Evolutionary conservation across 768 basidiomycete genomes (phyloP), one percentile per base, ranked within the genome.

Genomic region (Naganishia randhawae): DNA sequence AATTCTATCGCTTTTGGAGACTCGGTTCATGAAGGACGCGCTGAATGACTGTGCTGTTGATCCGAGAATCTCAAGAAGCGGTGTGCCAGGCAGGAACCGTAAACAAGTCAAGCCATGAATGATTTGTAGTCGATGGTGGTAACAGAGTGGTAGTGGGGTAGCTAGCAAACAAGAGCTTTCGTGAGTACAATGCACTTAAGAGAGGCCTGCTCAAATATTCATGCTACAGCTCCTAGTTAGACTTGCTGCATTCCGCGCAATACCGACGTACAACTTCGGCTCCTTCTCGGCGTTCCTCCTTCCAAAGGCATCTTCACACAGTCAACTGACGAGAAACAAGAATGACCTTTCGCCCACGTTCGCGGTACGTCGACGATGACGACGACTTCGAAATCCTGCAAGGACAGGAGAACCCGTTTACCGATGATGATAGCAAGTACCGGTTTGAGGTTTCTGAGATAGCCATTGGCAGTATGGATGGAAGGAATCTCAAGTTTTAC

Each of bases 361-460:
- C 54, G 33, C 31, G 54, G 22, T 55, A 33, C 33, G 33, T 55
- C 22, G 54, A 55, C 33, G 33, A 39, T 39, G 57, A 61, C 37
- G 27, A 25, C 33, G 37, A 61, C 17, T 41, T 35, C 33, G 54
- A 55, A 19, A 8, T 41, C 37, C 11, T 35, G 37, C 2, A 14
- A 4, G 32, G 35, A 41, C 33, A 31, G 32, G 57, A 41, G 22
- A 61, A 61, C 37, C 57, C 57, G 22, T 61, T 61, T 19, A 22
- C 25, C 33, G 25, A 61, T 29, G 57, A 61, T 35, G 37, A 61
- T 14, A n/a, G 39, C 32, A 61, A 61, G 14, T 61, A 61, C 17
- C 57, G 57, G 37, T 61, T 61, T 22, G 57, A 61, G 10, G 57
- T 61, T 22, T 39, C 57, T 13, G 57, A 61, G 57, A 61, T 61